Base-by-base conservation (phyloP, 176 grass and related monocot genomes). In the Carex myosuroides region DNA sequence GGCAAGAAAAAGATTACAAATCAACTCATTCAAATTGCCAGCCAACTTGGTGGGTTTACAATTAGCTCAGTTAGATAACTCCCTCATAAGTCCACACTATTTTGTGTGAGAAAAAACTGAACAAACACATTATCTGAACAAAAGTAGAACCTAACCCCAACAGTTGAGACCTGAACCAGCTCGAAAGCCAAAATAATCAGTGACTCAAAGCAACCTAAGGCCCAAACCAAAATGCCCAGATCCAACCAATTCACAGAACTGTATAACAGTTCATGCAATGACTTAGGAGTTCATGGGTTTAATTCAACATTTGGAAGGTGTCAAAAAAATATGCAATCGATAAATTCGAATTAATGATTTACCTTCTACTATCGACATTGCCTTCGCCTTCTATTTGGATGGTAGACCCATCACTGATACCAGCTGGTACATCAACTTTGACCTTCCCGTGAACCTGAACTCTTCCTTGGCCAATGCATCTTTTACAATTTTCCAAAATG, bases 401-500 rank as follows among this genome's bases (percentile, higher is more conserved):
- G 18, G 91, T 86, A 46, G 79, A 93, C n/a, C 91, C 92, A 87
- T 94, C 86, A 84, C 81, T 85, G 84, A 94, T 87, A 80, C 95
- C 95, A 86, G 90, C 92, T 68, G 92, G 95, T 84, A 98, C 87
- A 79, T 98, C 84, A 64, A 93, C 86, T 87, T 79, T 48, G 65
- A 98, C 83, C 79, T 6, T 86, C 55, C 60, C 81, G 13, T 87
- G 71, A 79, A 85, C 82, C 83, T 87, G 74, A 60, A 98, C 79
- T 89, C 81, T 94, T 80, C 95, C 90, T 66, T 88, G 87, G 68
- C 95, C 95, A 1, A 30, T 16, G 26, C 95, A 98, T 64, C 85
- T 89, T 90, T 59, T 78, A 86, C 95, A 98, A 33, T 90, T 78
- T 70, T 98, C 95, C 83, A 88, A 91, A 86, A 98, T 89, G 70